Base-by-base conservation (phyloP, 441 rosid genomes). In the Pelargonium myrrhifolium region DNA sequence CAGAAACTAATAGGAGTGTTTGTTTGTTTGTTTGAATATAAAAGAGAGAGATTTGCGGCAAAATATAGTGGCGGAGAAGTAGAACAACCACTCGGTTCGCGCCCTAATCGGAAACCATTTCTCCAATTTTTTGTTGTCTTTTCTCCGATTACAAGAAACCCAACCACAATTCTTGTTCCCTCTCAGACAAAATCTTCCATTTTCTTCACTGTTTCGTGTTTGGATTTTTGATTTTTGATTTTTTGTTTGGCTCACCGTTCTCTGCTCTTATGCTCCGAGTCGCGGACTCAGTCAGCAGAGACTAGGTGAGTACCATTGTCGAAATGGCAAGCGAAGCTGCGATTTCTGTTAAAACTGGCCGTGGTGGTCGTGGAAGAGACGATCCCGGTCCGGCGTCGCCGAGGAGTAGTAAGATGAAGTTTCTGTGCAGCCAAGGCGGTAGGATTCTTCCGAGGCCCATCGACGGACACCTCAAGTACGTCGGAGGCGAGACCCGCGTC, bases 401-500 rank as follows among this genome's bases (percentile, higher is more conserved):
- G 18, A 78, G 12, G 70, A 80, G 77, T 20, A 80, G 77, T n/a
- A 45, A n/a, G 76, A 78, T 87, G 24, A 93, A 90, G 82, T 80
- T 93, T 45, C 72, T 89, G 69, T 89, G 92, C 68, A 90, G 97
- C 77, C 81, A 85, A 73, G 93, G 98, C 66, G 96, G 98, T 63
- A 90, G 83, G 81, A 93, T 93, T 67, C 65, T 90, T 75, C 90
- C 87, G 2, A 80, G 88, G 60, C 83, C 85, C 5, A 62, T 56
- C 8, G 97, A 89, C 10, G 90, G 89, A 2, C 68, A 76, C 28
- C 88, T 90, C 70, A 93, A 87, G 77, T 93, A 93, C 65, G 85
- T 86, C 22, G 96, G 97, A 21, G 96, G 98, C 0, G 98, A 90
- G 75, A 90, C 96, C 22, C 97, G 97, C 2, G 88, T 89, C 68